These are phyloP conservation scores for Chaetomium sp. DNA, from an alignment of 2,329 filamentous ascomycete species.

Conservation along the genomic window DNA sequence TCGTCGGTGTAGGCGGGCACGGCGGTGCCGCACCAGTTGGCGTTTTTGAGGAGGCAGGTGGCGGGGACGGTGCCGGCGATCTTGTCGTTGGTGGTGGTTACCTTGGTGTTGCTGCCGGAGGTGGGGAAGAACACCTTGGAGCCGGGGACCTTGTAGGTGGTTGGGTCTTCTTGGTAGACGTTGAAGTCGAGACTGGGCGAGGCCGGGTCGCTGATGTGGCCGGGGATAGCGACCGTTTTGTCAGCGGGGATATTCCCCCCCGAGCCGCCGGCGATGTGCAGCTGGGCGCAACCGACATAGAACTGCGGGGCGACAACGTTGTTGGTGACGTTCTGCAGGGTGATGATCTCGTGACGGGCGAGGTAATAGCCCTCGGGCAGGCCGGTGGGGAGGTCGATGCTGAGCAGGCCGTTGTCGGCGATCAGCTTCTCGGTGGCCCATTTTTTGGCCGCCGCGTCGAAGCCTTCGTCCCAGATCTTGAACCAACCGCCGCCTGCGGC, in stretches of 20 bases:
- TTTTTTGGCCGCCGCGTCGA: slow-evolving; percentile 45
- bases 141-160: slow-evolving; percentile 53
- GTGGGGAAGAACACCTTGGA: slow-evolving; percentile 46
- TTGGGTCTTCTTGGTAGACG: slow-evolving; percentile 46
- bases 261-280: slow-evolving; percentile 50
- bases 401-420: slow-evolving; percentile 55
- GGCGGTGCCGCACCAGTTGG: slow-evolving; percentile 64
- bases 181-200: slow-evolving; percentile 56
- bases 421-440: slow-evolving; percentile 70
- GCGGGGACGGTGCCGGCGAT: slow-evolving; percentile 45
- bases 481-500: slow-evolving; percentile 66
- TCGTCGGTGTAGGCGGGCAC: slow-evolving; percentile 50
- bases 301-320: slow-evolving; percentile 59
- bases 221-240: slow-evolving; percentile 57
- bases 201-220: slow-evolving; percentile 46
- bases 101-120: slow-evolving; percentile 1
- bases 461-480: slow-evolving; percentile 67
- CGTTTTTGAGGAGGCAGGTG: slow-evolving; percentile 58
- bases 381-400: slow-evolving; percentile 53
- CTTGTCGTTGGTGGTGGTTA: background rate
- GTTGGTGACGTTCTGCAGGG: slow-evolving; percentile 53
- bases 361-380: slow-evolving; percentile 63
- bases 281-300: slow-evolving; percentile 65
- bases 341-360: slow-evolving; percentile 62
- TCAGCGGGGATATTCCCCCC: slow-evolving; percentile 37